Conservation (phyloP, 352 stramenopile species). For the Globisporangium cederbergense region DNA sequence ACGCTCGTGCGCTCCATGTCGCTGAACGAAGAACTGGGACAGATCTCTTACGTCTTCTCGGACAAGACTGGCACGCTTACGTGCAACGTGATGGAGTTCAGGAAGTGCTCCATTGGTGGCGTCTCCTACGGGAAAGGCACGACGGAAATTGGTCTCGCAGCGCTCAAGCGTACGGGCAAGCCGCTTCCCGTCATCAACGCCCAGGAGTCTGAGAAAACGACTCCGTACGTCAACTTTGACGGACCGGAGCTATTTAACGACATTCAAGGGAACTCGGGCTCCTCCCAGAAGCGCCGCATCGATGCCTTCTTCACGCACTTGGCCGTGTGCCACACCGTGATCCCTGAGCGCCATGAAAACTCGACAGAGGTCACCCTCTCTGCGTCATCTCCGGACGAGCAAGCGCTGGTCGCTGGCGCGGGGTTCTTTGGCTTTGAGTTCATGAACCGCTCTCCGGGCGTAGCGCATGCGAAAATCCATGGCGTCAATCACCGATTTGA, state of each 20-base stretch:
- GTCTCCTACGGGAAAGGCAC: conserved; percentile 87
- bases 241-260: conserved; percentile 61
- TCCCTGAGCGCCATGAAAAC: conserved; percentile 91
- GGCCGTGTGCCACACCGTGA: conserved; percentile 94
- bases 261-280: conserved; percentile 52
- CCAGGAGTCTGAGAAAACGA: conserved; percentile 22
- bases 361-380: conserved; percentile 62
- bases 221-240: conserved; percentile 80
- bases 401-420: conserved; percentile 80
- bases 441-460: conserved; percentile 54
- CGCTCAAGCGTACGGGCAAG: conserved; percentile 57
- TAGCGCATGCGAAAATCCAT: conserved; percentile 46
- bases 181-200: conserved; percentile 33
- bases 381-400: conserved; percentile 82
- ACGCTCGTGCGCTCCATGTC: conserved; percentile 91
- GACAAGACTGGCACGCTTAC: conserved; percentile 99
- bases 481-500: conserved; percentile 48
- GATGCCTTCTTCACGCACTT: conserved; percentile 85
- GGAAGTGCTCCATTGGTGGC: conserved; percentile 90
- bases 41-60: conserved; percentile 98
- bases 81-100: conserved; percentile 98
- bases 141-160: conserved; percentile 75
- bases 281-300: conserved; percentile 46
- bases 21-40: conserved; percentile 93
- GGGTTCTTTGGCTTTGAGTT: conserved; percentile 77